A percentile compares a stretch with the other conserved stretches of the same genome.
Evolutionary conservation across 192 early-diverging fungal genomes (phyloP).

Genomic region (Backusella luteola): DNA sequence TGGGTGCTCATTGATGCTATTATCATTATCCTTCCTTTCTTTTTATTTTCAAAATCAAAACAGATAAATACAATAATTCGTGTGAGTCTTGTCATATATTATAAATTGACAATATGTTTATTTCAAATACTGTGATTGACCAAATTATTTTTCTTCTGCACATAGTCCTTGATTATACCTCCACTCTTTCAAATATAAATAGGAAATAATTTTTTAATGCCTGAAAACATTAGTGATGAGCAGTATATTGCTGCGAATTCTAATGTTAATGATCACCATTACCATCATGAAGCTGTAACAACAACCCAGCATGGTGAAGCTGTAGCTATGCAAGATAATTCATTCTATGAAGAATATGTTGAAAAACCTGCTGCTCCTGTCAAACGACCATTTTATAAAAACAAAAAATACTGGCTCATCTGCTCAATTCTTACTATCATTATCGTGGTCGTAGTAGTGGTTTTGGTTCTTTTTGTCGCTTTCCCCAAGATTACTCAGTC

Average conservation of each 20-base stretch:
- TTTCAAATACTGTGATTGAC: neutral
- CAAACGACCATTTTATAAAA: slow-evolving; percentile 43
- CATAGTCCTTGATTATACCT: slow-evolving; percentile 4
- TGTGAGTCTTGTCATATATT: neutral
- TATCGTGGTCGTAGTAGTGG: slow-evolving; percentile 45
- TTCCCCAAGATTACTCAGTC: slow-evolving; percentile 52
- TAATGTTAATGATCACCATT: slow-evolving; percentile 9
- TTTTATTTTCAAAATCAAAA: neutral
- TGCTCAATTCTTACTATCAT: slow-evolving; percentile 50
- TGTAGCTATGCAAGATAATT: slow-evolving; percentile 5
- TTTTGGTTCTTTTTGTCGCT: slow-evolving; percentile 49
- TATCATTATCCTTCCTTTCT: slow-evolving; percentile 4
- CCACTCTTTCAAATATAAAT: slow-evolving; percentile 13
- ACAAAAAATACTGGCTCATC: slow-evolving; percentile 54
- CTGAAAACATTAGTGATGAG: slow-evolving; percentile 17
- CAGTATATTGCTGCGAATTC: slow-evolving; percentile 1
- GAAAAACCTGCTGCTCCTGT: slow-evolving; percentile 39
- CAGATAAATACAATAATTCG: neutral
- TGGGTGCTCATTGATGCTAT: neutral
- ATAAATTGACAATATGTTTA: neutral
- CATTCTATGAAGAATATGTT: slow-evolving; percentile 37
- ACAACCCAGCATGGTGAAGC: neutral
- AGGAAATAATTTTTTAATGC: neutral
- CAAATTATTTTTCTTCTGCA: neutral
- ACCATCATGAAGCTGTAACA: slow-evolving; percentile 17